These are phyloP conservation scores for Linum lewisii DNA, from an alignment of 345 rosid genomes.

Conservation along the genomic window DNA sequence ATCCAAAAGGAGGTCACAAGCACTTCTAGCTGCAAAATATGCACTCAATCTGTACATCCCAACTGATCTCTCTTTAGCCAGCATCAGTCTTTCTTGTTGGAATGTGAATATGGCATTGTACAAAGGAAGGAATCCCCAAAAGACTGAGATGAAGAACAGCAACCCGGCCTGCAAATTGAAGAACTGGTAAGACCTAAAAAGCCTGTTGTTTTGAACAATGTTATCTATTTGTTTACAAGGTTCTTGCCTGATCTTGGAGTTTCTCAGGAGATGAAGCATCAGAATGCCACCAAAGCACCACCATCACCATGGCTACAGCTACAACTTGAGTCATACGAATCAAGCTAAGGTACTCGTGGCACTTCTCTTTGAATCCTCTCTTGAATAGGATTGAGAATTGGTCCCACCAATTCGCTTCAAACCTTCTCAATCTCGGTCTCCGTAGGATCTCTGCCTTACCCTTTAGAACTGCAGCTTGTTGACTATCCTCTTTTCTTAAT, in stretches of 20 bases:
- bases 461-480: background rate
- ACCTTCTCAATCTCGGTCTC: slow-evolving; percentile 5
- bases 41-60: slow-evolving; percentile 33
- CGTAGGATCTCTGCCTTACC: slow-evolving; percentile 5
- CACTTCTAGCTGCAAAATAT: slow-evolving; percentile 21
- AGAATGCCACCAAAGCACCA: slow-evolving; percentile 26
- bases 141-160: slow-evolving; percentile 30
- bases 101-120: slow-evolving; percentile 27
- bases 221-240: too few species aligned
- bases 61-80: slow-evolving; percentile 26
- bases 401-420: slow-evolving; percentile 24
- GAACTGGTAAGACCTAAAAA: too few species aligned
- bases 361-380: slow-evolving; percentile 22
- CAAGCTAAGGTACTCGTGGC: slow-evolving; percentile 23
- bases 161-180: slow-evolving; percentile 17
- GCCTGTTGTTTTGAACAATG: too few species aligned
- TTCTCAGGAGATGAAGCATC: slow-evolving; percentile 19
- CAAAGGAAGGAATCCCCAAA: slow-evolving; percentile 29
- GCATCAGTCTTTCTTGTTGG: slow-evolving; percentile 30
- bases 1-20: slow-evolving; percentile 25
- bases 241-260: slow-evolving; percentile 28
- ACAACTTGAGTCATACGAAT: slow-evolving; percentile 21
- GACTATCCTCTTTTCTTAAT: background rate
- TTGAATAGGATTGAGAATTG: slow-evolving; percentile 22
- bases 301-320: slow-evolving; percentile 17